Base-by-base conservation (phyloP, 257 asterid genomes). In the Solanum bulbocastanum region DNA sequence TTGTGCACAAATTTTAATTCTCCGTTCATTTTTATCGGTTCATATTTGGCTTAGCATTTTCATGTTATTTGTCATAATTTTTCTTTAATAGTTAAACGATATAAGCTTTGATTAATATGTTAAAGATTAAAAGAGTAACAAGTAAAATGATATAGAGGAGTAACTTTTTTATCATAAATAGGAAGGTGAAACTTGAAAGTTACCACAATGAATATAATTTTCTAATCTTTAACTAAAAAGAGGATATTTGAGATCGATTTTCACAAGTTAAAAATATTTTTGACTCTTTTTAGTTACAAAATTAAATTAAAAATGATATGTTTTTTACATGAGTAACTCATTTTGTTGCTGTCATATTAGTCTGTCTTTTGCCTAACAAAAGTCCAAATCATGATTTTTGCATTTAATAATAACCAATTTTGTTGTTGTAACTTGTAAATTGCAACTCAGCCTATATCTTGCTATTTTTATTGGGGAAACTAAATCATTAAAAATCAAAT, bases 11-110 rank as follows among this genome's bases (percentile, higher is more conserved):
- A 1, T 65, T 65, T n/a, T 65, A 65, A 10, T 60, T 8, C 5
- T 22, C 27, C 4, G 2, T 6, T 60, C 1, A 8, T 20, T 20
- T 56, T 56, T 7, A 56, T 20, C 11, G 11, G 0, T 7, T 16
- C 12, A 20, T 20, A 20, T 56, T 7, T 56, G 12, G 20, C 1
- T 8, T 58, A 20, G 20, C 1, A 20, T 20, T 10, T 23, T 10
- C 0, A 22, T 62, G 23, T 62, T 62, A 62, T 5, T 10, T 62
- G 0, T 62, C 0, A 60, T 9, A 8, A 60, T 0, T 22, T 60
- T 22, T 56, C 1, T 56, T 60, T 60, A 6, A 23, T 2, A 23
- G 1, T 23, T 3, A 62, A n/a, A 23, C 0, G 3, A 10, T 62
- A 62, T 62, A 0, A 62, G 1, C 0, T n/a, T 62, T 62, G 0